A percentile compares a stretch with the other conserved stretches of the same genome.
phyloP scores from a whole-genome alignment of 768 basidiomycete species.

The Boletus sp. region DNA sequence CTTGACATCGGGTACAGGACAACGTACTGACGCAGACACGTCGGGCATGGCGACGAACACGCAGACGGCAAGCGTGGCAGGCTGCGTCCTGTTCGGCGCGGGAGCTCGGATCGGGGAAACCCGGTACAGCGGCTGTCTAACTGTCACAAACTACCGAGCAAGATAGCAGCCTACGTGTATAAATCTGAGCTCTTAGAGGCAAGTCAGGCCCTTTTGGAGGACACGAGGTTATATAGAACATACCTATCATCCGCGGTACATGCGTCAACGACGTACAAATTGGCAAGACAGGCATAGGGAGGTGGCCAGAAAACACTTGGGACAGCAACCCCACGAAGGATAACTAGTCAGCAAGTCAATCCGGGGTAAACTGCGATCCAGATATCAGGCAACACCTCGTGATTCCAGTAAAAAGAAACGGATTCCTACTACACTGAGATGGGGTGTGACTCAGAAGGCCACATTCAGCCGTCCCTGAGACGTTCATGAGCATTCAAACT shows the following conservation, averaged over 20 bases:
- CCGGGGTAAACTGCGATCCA: too few relatives aligned
- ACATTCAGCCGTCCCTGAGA: not conserved
- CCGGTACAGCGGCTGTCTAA: not conserved
- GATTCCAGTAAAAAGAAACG: too few relatives aligned
- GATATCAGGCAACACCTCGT: too few relatives aligned
- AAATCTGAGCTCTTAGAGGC: too few relatives aligned
- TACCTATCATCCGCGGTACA: not conserved
- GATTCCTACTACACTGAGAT: too few relatives aligned
- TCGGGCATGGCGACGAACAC: constrained; percentile 26
- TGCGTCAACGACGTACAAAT: not conserved
- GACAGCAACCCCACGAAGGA: not conserved
- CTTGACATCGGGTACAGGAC: constrained; percentile 4
- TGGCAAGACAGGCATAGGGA: not conserved
- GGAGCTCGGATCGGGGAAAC: not conserved
- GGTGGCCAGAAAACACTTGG: not conserved
- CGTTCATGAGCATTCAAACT: not conserved
- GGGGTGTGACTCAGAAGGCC: too few relatives aligned
- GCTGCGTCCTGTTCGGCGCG: not conserved
- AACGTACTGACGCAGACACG: not conserved
- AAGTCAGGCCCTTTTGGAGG: not conserved
- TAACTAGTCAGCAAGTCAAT: not conserved
- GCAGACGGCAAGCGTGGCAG: constrained; percentile 10
- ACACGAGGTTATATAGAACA: not conserved
- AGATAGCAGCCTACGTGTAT: too few relatives aligned
- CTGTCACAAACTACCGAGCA: too few relatives aligned